These are phyloP conservation scores for Besnoitia besnoiti DNA, from an alignment of 169 alveolate species.

Conservation along the genomic window DNA sequence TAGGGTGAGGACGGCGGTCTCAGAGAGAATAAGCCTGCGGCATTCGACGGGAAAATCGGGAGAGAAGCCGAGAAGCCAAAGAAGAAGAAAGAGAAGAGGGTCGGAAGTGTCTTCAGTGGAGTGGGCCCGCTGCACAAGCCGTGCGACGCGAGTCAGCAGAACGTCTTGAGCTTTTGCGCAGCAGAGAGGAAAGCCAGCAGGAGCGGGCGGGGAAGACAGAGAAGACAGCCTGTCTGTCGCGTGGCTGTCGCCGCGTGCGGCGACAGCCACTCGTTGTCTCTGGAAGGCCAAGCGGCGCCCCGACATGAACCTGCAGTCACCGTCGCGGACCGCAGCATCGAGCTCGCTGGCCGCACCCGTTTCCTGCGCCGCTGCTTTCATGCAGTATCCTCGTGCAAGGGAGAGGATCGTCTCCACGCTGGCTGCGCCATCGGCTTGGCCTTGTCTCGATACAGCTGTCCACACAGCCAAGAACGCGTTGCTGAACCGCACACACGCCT, in stretches of 20 bases:
- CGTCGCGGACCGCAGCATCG: too few relatives aligned
- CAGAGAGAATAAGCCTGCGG: neutral
- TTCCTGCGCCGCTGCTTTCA: too few relatives aligned
- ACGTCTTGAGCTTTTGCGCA: constrained; percentile 35
- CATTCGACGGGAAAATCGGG: constrained; percentile 36
- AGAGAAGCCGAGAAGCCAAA: constrained; percentile 1
- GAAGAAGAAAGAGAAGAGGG: constrained; percentile 1
- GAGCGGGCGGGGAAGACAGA: neutral
- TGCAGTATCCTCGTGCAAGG: neutral
- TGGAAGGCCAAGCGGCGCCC: too few relatives aligned
- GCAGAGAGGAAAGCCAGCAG: constrained; percentile 8
- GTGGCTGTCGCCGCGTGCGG: too few relatives aligned
- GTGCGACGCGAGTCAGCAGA: neutral
- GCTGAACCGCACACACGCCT: neutral
- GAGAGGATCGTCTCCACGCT: neutral
- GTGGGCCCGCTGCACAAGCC: constrained; percentile 1
- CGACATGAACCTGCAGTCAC: too few relatives aligned
- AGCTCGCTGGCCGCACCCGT: neutral
- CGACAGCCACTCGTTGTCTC: too few relatives aligned
- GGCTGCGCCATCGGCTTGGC: neutral
- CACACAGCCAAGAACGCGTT: neutral
- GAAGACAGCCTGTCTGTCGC: neutral
- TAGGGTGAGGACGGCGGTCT: neutral
- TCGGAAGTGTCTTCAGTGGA: neutral
- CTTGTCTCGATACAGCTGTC: neutral